Conservation (phyloP, 768 basidiomycete species). For the Suillus bovinus region DNA sequence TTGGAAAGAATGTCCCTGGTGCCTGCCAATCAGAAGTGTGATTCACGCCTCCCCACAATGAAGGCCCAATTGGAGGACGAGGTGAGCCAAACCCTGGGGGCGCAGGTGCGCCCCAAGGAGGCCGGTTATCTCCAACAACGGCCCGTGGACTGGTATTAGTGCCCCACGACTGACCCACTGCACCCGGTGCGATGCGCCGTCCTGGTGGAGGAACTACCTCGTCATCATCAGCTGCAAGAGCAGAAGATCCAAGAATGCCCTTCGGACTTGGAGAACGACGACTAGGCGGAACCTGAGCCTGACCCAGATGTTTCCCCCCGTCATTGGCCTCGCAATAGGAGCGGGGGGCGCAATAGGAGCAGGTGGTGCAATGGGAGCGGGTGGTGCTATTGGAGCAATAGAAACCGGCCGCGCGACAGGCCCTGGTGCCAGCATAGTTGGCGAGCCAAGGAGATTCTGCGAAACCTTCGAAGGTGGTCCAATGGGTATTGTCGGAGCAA, state of each 20-base stretch:
- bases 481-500: slow-evolving; percentile 50
- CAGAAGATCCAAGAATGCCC: slow-evolving; percentile 73
- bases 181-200: slow-evolving; percentile 40
- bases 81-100: slow-evolving; percentile 38
- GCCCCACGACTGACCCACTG: slow-evolving; percentile 52
- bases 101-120: slow-evolving; percentile 48
- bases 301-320: slow-evolving; percentile 48
- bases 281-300: slow-evolving; percentile 59
- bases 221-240: slow-evolving; percentile 77
- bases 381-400: slow-evolving; percentile 55
- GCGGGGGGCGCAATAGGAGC: slow-evolving; percentile 65
- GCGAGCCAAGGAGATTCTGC: slow-evolving; percentile 39
- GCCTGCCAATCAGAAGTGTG: slow-evolving; percentile 53
- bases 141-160: slow-evolving; percentile 46
- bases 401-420: slow-evolving; percentile 53
- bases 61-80: slow-evolving; percentile 36
- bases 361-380: slow-evolving; percentile 70
- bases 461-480: slow-evolving; percentile 48
- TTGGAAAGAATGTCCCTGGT: slow-evolving; percentile 45
- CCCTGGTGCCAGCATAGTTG: slow-evolving; percentile 45
- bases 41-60: slow-evolving; percentile 44
- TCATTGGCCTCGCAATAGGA: slow-evolving; percentile 56
- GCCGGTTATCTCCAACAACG: slow-evolving; percentile 38
- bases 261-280: slow-evolving; percentile 59
- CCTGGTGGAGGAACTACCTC: slow-evolving; percentile 64